Conservation (phyloP, 768 basidiomycete species). For the Lactifluus piperatus region DNA sequence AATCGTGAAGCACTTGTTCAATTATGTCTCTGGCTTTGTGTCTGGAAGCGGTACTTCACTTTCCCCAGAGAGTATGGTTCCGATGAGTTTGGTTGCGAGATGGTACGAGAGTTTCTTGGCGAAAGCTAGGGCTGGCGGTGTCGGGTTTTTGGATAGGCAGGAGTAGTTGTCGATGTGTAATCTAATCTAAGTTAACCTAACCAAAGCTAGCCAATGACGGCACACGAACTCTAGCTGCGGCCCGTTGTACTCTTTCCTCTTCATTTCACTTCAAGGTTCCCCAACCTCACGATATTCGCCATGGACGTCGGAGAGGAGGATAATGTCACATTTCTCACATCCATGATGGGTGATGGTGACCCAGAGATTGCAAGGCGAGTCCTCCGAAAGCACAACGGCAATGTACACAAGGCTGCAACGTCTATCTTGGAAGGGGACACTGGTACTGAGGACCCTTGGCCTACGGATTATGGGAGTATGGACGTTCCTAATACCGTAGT, state of each 20-base stretch:
- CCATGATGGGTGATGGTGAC: constrained; percentile 37
- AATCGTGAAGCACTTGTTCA: constrained; percentile 66
- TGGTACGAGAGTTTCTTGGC: constrained; percentile 65
- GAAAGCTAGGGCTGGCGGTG: constrained; percentile 51
- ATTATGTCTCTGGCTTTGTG: constrained; percentile 63
- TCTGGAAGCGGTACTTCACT: constrained; percentile 30
- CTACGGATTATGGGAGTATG: constrained; percentile 1
- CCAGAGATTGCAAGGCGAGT: constrained; percentile 44
- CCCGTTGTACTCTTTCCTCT: not conserved
- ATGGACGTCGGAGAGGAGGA: constrained; percentile 25
- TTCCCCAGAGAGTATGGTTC: constrained; percentile 45
- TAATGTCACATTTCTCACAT: constrained; percentile 28
- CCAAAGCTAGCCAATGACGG: not conserved
- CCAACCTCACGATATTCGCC: not conserved
- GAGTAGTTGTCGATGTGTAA: constrained; percentile 14
- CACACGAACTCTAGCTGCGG: not conserved
- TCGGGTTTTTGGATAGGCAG: constrained; percentile 49
- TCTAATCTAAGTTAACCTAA: constrained; percentile 8
- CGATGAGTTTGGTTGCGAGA: constrained; percentile 51
- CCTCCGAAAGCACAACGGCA: constrained; percentile 50
- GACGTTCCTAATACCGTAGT: constrained; percentile 12
- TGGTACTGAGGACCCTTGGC: constrained; percentile 15
- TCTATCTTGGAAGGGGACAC: constrained; percentile 28
- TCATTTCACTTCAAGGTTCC: not conserved
- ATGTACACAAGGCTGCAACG: constrained; percentile 33